Conservation (phyloP, 2,329 filamentous ascomycete species). For the Beauveria varroae region DNA sequence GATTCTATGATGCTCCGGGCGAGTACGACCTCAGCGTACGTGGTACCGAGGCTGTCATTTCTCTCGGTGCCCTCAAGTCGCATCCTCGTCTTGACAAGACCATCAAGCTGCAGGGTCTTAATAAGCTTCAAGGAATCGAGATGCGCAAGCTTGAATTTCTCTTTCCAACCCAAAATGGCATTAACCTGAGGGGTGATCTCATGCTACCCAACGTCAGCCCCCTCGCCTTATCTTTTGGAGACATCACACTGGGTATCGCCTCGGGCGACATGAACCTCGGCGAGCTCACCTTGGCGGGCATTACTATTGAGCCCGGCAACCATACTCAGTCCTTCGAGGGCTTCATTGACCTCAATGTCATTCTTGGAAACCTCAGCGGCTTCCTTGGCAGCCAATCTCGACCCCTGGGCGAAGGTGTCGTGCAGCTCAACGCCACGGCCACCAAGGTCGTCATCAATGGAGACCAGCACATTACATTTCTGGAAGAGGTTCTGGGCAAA, state of each 20-base stretch:
- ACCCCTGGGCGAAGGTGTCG: slow-evolving; percentile 30
- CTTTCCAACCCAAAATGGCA: slow-evolving; percentile 29
- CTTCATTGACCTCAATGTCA: slow-evolving; percentile 30
- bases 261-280: slow-evolving; percentile 34
- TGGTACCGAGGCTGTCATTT: slow-evolving; percentile 26
- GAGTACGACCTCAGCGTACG: slow-evolving; percentile 29
- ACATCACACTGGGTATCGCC: slow-evolving; percentile 37
- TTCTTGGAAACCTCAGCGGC: slow-evolving; percentile 33
- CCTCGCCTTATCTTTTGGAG: slow-evolving; percentile 36
- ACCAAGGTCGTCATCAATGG: slow-evolving; percentile 34
- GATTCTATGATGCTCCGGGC: slow-evolving; percentile 29
- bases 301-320: slow-evolving; percentile 34
- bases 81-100: slow-evolving; percentile 33
- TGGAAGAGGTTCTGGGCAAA: slow-evolving; percentile 35
- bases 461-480: slow-evolving; percentile 32
- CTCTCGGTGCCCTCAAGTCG: slow-evolving; percentile 32
- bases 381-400: slow-evolving; percentile 31
- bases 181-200: slow-evolving; percentile 35
- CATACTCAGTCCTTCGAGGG: slow-evolving; percentile 34
- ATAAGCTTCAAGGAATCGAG: slow-evolving; percentile 27
- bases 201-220: slow-evolving; percentile 38
- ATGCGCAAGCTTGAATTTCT: slow-evolving; percentile 29
- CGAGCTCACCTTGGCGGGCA: slow-evolving; percentile 29
- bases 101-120: slow-evolving; percentile 30
- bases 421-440: slow-evolving; percentile 33